Evolutionary conservation across 2,329 filamentous ascomycete genomes (phyloP).

Genomic region (Huntiella decipiens): DNA sequence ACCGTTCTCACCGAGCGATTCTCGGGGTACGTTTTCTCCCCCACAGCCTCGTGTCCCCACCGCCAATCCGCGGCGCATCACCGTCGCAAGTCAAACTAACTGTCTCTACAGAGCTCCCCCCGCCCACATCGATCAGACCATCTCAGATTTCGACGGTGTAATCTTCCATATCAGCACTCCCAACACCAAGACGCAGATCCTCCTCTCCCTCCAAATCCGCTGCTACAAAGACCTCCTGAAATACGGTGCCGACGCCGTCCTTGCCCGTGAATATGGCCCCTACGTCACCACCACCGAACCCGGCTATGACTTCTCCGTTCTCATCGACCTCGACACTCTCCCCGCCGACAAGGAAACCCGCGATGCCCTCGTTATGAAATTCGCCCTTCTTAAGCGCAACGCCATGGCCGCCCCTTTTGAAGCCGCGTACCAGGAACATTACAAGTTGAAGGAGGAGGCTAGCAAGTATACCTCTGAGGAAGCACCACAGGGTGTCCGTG

Average conservation of each 20-base stretch:
- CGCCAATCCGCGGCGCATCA: constrained; percentile 1
- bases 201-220: constrained; percentile 85
- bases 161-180: constrained; percentile 97
- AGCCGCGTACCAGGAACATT: constrained; percentile 86
- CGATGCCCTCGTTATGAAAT: constrained; percentile 69
- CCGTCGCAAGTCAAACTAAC: constrained; percentile 8
- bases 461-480: constrained; percentile 86
- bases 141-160: constrained; percentile 97
- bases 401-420: constrained; percentile 98
- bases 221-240: constrained; percentile 84
- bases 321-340: constrained; percentile 73
- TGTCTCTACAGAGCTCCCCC: constrained; percentile 42
- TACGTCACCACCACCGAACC: constrained; percentile 76
- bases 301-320: constrained; percentile 90
- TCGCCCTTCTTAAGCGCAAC: constrained; percentile 89
- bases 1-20: constrained; percentile 90
- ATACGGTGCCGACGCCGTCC: constrained; percentile 80
- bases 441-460: constrained; percentile 68
- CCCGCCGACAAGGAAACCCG: constrained; percentile 67
- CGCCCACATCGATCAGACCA: constrained; percentile 85
- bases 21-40: constrained; percentile 39
- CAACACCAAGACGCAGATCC: constrained; percentile 80
- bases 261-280: constrained; percentile 83
- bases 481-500: constrained; percentile 72
- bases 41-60: background rate